A percentile compares a stretch with the other conserved stretches of the same genome.
Conservation (phyloP, 2,329 filamentous ascomycete species). For the Ceratocystis harringtonii region DNA sequence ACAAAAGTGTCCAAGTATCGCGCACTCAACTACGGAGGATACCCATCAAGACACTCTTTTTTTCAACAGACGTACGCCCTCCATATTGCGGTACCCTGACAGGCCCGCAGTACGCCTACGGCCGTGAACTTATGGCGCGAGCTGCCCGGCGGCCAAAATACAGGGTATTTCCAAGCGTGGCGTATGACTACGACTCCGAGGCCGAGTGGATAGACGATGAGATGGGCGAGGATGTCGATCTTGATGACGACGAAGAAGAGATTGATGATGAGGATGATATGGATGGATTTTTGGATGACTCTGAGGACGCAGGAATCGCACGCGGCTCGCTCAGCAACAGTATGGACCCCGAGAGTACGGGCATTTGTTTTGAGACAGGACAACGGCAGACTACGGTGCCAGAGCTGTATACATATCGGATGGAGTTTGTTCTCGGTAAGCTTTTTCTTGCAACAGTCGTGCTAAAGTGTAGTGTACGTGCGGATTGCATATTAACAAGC, state of each 20-base stretch:
- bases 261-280: constrained; percentile 66
- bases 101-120: constrained; percentile 35
- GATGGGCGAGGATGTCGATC: constrained; percentile 50
- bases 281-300: constrained; percentile 80
- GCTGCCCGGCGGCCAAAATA: constrained; percentile 40
- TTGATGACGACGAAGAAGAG: constrained; percentile 56
- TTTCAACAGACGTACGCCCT: constrained; percentile 50
- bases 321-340: constrained; percentile 49
- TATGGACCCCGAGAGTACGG: constrained; percentile 61
- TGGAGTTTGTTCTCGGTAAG: constrained; percentile 62
- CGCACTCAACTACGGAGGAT: constrained; percentile 34
- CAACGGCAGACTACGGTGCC: constrained; percentile 32
- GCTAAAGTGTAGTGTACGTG: neutral
- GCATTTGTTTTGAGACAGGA: constrained; percentile 66
- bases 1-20: constrained; percentile 26
- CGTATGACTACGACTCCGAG: constrained; percentile 79
- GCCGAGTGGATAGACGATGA: constrained; percentile 71
- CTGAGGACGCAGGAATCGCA: constrained; percentile 48
- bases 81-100: constrained; percentile 62
- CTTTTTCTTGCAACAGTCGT: constrained; percentile 16
- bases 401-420: constrained; percentile 45
- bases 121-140: constrained; percentile 31
- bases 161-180: constrained; percentile 40
- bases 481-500: constrained; percentile 18
- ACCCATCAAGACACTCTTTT: constrained; percentile 47